Conservation (phyloP, 768 basidiomycete genomes). For the Amanita pseudoporphyria region DNA sequence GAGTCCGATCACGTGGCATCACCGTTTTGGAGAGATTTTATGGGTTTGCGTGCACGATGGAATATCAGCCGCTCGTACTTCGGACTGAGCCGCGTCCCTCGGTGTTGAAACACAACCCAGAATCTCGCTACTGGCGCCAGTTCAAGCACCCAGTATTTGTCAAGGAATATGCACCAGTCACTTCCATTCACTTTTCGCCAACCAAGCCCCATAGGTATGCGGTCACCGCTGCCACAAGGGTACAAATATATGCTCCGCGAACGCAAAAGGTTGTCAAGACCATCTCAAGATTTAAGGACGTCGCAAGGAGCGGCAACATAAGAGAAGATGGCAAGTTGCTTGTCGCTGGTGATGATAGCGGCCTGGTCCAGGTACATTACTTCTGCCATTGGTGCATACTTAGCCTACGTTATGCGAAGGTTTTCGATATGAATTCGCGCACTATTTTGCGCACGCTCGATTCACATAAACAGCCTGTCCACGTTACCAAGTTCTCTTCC, state of each 20-base stretch:
- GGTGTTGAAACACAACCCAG: slow-evolving; percentile 48
- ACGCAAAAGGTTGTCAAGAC: slow-evolving; percentile 97
- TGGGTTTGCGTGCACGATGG: slow-evolving; percentile 35
- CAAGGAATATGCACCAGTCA: slow-evolving; percentile 95
- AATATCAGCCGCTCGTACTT: slow-evolving; percentile 72
- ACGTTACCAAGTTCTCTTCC: slow-evolving; percentile 87
- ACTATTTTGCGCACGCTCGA: slow-evolving; percentile 91
- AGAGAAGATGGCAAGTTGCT: slow-evolving; percentile 91
- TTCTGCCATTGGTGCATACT: background rate
- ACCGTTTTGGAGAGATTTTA: slow-evolving; percentile 10
- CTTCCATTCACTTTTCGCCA: slow-evolving; percentile 85
- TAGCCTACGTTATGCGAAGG: slow-evolving; percentile 27
- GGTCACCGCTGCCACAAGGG: slow-evolving; percentile 86
- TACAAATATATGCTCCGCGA: slow-evolving; percentile 93
- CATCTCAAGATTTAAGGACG: slow-evolving; percentile 94
- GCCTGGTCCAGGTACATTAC: slow-evolving; percentile 60
- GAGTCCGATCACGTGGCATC: slow-evolving; percentile 16
- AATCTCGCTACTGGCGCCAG: slow-evolving; percentile 81
- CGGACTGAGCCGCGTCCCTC: slow-evolving; percentile 48
- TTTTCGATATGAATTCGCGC: slow-evolving; percentile 89
- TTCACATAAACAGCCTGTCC: slow-evolving; percentile 92
- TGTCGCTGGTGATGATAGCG: slow-evolving; percentile 92
- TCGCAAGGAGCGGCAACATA: slow-evolving; percentile 82
- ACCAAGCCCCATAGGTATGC: slow-evolving; percentile 89
- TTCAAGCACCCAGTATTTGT: slow-evolving; percentile 89